Base-by-base conservation (phyloP, 2,329 filamentous ascomycete species). In the Alternaria gansuensis region DNA sequence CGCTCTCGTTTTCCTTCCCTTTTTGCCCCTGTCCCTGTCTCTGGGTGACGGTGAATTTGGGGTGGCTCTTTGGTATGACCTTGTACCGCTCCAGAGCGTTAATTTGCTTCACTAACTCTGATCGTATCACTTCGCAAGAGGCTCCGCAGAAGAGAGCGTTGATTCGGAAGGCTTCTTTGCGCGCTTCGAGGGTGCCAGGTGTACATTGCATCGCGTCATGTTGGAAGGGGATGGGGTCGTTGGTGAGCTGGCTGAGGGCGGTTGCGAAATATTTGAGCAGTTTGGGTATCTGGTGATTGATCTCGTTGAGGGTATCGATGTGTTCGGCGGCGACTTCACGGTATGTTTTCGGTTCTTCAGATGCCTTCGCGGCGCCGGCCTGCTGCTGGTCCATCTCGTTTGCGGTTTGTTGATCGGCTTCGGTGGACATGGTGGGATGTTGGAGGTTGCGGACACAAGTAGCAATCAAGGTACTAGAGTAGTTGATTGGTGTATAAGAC, bases 221-320 rank as follows among this genome's bases (percentile, higher is more conserved):
- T 84, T 48, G 55, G 43, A 54, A 46, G 31, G 85, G 39, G 86
- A 88, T 85, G 66, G 87, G 82, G 28, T 62, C 34, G 34, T 71
- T 73, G 50, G 72, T 75, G 49, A 76, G 83, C 39, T 75, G 85
- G 79, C 96, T 92, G 68, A 96, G 90, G 40, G 89, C 87, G 67
- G 88, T 90, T 55, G 96, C 85, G 71, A 96, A 91, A 57, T 88
- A 92, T 64, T 90, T 91, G 75, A 96, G 90, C 39, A 89, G 61
- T 46, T 67, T 63, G 36, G 71, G 73, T 21, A 75, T 59, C 54
- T 69, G 66, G 48, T 60, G 63, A 52, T 72, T 72, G 45, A 75
- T 68, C 41, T 66, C 62, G 54, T 63, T 72, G 40, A 77, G 69
- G 9, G 64, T 67, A 51, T 69, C 70, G 59, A 77, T 77, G 53